These are phyloP conservation scores for Mortierella alpina DNA, from an alignment of 192 early-diverging fungal species.

Conservation along the genomic window DNA sequence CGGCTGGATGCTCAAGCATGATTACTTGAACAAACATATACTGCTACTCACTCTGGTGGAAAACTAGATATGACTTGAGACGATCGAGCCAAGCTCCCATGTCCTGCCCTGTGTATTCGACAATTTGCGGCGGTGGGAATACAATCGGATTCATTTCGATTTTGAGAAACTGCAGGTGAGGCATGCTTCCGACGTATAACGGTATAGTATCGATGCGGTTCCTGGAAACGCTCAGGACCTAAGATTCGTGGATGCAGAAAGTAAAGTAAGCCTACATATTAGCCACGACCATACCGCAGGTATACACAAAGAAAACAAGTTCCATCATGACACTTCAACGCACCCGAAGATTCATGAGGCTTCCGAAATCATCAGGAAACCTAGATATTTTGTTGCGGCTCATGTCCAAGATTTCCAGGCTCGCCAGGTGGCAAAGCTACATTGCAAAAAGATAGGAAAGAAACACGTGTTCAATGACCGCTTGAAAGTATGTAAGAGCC, in stretches of 20 bases:
- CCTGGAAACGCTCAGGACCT: slow-evolving; percentile 55
- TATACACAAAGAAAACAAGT: neutral
- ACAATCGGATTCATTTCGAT: slow-evolving; percentile 53
- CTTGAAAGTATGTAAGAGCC: neutral
- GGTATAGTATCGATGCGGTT: slow-evolving; percentile 53
- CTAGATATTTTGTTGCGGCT: slow-evolving; percentile 56
- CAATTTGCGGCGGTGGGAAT: slow-evolving; percentile 44
- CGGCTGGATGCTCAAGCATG: neutral
- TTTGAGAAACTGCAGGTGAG: slow-evolving; percentile 54
- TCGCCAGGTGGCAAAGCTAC: slow-evolving; percentile 53
- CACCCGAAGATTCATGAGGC: slow-evolving; percentile 54
- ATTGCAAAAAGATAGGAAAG: neutral
- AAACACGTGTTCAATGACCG: neutral
- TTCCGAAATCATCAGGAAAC: slow-evolving; percentile 51
- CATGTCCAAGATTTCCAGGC: slow-evolving; percentile 55
- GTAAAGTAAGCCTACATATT: neutral
- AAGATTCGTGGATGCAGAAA: neutral
- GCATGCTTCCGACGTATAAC: slow-evolving; percentile 53
- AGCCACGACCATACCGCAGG: neutral
- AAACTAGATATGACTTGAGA: slow-evolving; percentile 29
- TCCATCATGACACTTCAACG: neutral
- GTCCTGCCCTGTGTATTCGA: slow-evolving; percentile 30
- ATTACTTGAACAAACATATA: neutral
- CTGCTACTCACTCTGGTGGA: slow-evolving; percentile 9
- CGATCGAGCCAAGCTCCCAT: slow-evolving; percentile 37